Evolutionary conservation across 2,329 filamentous ascomycete species (phyloP).

Genomic region (Elsinoe fawcettii): DNA sequence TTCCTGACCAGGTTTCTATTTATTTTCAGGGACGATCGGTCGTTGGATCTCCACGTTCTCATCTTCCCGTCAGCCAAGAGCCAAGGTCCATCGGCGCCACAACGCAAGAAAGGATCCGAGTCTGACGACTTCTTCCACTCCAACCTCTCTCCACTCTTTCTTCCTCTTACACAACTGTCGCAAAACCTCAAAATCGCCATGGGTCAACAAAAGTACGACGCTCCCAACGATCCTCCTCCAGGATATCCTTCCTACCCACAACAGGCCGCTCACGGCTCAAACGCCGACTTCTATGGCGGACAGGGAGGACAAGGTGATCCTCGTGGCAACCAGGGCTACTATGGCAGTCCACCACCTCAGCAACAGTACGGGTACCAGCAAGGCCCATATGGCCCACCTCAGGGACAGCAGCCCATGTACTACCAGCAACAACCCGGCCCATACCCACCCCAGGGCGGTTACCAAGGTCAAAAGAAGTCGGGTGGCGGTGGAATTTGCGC

Average conservation of each 20-base stretch:
- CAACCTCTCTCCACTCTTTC: not conserved
- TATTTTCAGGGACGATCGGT: not conserved
- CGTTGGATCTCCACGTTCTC: no score
- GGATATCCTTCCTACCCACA: slow-evolving; percentile 15
- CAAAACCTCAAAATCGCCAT: slow-evolving; percentile 4
- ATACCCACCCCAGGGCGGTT: slow-evolving; percentile 32
- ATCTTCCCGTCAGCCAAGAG: slow-evolving; percentile 7
- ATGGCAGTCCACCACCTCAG: slow-evolving; percentile 17
- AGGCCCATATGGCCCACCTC: slow-evolving; percentile 19
- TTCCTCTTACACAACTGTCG: not conserved
- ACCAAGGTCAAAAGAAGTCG: slow-evolving; percentile 31
- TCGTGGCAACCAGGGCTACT: slow-evolving; percentile 15
- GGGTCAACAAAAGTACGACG: slow-evolving; percentile 16
- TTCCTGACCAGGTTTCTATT: no score
- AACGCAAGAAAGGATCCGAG: slow-evolving; percentile 9
- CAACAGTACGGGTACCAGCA: slow-evolving; percentile 17
- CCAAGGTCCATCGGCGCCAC: slow-evolving; percentile 13
- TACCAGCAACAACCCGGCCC: slow-evolving; percentile 29
- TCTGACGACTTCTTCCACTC: slow-evolving; percentile 7
- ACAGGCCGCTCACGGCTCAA: slow-evolving; percentile 16
- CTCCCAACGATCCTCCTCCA: slow-evolving; percentile 12
- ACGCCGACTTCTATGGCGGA: slow-evolving; percentile 9
- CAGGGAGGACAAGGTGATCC: slow-evolving; percentile 2
- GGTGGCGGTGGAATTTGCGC: slow-evolving; percentile 36
- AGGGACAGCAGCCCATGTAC: slow-evolving; percentile 26